Evolutionary conservation across 768 basidiomycete species (phyloP), one percentile per base, ranked within the genome.

Genomic region (Cyclocybe cylindracea): DNA sequence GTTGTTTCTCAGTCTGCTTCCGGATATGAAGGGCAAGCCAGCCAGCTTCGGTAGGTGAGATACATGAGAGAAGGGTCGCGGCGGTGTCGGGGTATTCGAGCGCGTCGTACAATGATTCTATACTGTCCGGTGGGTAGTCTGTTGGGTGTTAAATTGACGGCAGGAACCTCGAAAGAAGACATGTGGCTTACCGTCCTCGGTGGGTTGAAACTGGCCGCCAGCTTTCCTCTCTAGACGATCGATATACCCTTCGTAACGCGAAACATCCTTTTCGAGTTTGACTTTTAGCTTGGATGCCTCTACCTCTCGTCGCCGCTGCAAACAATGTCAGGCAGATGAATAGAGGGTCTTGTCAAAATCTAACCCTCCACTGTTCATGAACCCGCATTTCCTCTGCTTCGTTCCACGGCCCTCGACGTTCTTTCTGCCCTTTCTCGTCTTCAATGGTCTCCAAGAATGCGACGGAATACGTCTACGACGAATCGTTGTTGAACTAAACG

Each of bases 381-480:
- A 76, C 69, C 31, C 64, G 69, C 16, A 65, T 69, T 66, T 97
- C 93, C 48, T 94, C 94, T 39, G 72, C 80, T 59, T 84, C 84
- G 51, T 79, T 81, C 65, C 85, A 70, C 2, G 91, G 89, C 4
- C 88, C 83, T 48, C 81, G 74, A n/a, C 70, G 70, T 54, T 64
- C 55, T 63, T 76, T 79, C 55, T 70, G 63, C 19, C 87, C 82
- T 54, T 78, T 66, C 48, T 71, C 68, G 16, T 73, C 77, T 53
- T 78, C 73, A 5, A 75, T 57, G 50, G 83, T 84, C 65, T 94
- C 88, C n/a, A 94, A 66, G 66, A 81, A 98, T 0, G 86, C 94
- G 37, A 95, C 60, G 1, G 91, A 87, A 46, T 59, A 37, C 7
- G 51, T 5, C 44, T 54, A 38, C 24, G 10, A 38, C 10, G 6